phyloP scores from a whole-genome alignment of 768 basidiomycete genomes.

The Boletus sp. region DNA sequence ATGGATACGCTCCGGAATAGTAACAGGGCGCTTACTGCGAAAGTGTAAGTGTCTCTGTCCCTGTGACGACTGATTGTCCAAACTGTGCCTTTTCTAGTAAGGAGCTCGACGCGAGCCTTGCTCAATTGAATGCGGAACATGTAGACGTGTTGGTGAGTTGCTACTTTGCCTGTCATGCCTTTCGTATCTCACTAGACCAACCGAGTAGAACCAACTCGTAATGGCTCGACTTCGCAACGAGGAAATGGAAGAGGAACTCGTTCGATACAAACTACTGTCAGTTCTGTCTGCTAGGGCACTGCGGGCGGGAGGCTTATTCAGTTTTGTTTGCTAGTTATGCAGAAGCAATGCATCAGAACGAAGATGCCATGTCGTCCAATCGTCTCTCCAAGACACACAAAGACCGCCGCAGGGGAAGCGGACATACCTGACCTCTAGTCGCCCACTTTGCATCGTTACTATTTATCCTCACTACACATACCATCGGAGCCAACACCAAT shows the following conservation, averaged over 20 bases:
- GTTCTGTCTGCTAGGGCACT: neutral
- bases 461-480: constrained; percentile 13
- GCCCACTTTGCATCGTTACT: neutral
- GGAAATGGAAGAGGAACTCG: constrained; percentile 90
- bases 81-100: constrained; percentile 54
- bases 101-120: constrained; percentile 70
- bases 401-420: constrained; percentile 18
- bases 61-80: neutral
- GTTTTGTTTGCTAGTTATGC: constrained; percentile 41
- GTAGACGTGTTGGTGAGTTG: constrained; percentile 62
- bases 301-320: neutral
- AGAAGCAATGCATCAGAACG: constrained; percentile 75
- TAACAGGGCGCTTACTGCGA: constrained; percentile 70
- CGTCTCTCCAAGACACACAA: constrained; percentile 43
- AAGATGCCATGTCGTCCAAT: constrained; percentile 66
- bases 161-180: neutral
- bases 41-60: constrained; percentile 60
- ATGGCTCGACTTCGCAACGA: constrained; percentile 85
- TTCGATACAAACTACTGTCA: constrained; percentile 88
- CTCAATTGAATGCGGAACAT: constrained; percentile 80
- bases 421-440: constrained; percentile 6
- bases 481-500: constrained; percentile 7
- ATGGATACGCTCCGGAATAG: constrained; percentile 78
- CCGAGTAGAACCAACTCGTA: constrained; percentile 81
- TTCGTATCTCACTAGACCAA: constrained; percentile 25